A percentile compares a stretch with the other conserved stretches of the same genome.
These are phyloP conservation scores for Glycyrrhiza uralensis DNA, from an alignment of 306 rosid genomes.

Conservation along the genomic window DNA sequence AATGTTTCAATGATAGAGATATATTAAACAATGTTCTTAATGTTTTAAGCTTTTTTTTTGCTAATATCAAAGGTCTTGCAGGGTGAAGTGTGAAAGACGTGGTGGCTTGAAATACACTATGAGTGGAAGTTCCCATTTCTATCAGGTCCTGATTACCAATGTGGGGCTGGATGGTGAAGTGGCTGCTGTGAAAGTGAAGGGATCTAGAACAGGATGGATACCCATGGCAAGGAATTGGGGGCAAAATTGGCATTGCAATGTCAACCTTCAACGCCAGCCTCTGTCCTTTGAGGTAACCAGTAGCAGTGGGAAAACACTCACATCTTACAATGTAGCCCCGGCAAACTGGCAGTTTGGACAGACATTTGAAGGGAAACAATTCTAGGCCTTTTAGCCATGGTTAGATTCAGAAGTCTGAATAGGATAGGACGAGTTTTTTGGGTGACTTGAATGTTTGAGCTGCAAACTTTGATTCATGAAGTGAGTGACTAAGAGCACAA, in stretches of 20 bases:
- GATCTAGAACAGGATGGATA: conserved; percentile 94
- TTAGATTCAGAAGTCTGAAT: conserved; percentile 12
- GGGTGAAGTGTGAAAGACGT: conserved; percentile 77
- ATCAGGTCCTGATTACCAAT: conserved; percentile 78
- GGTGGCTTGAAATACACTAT: conserved; percentile 67
- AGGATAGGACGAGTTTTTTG: conserved; percentile 9
- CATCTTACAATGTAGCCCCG: conserved; percentile 86
- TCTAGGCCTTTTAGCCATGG: conserved; percentile 24
- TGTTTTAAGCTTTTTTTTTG: conserved; percentile 13
- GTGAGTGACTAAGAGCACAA: conserved; percentile 22
- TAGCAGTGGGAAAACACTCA: conserved; percentile 64
- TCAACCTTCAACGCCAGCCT: conserved; percentile 77
- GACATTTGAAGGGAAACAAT: conserved; percentile 89
- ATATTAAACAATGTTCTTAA: neutral
- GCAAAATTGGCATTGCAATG: conserved; percentile 82
- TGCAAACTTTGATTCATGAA: conserved; percentile 28
- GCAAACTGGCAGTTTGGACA: conserved; percentile 75
- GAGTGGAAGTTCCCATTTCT: conserved; percentile 76
- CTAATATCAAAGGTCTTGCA: conserved; percentile 33
- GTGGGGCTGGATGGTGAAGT: conserved; percentile 89
- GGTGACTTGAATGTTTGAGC: conserved; percentile 16
- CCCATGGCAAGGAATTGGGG: conserved; percentile 96
- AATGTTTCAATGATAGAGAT: neutral
- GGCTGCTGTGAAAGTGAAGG: conserved; percentile 89
- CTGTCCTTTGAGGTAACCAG: conserved; percentile 85